Conservation (phyloP, 805 yeast species). For the Teunomyces gatunensis region DNA sequence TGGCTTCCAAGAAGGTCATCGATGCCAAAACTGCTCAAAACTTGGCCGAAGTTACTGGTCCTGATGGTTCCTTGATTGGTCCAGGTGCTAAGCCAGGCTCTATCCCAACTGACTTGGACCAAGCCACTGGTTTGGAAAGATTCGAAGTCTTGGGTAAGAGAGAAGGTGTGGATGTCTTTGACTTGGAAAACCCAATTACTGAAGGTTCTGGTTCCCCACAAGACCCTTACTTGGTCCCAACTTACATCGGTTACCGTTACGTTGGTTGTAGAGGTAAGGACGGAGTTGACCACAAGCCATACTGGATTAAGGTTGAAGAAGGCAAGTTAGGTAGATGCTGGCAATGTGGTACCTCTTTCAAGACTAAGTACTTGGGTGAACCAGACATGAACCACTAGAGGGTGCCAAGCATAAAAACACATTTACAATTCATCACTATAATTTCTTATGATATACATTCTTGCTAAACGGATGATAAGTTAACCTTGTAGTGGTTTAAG, state of each 20-base stretch:
- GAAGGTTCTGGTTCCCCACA: conserved; percentile 88
- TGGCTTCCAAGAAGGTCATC: conserved; percentile 30
- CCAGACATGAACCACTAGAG: conserved; percentile 60
- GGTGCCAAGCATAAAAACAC: conserved; percentile 2
- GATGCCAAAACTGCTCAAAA: conserved; percentile 58
- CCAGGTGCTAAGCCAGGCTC: conserved; percentile 84
- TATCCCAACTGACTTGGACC: conserved; percentile 91
- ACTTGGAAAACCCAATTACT: conserved; percentile 80
- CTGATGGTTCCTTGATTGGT: conserved; percentile 73
- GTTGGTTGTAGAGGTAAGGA: conserved; percentile 93
- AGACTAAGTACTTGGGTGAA: conserved; percentile 83
- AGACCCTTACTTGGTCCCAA: conserved; percentile 86
- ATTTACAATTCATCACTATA: conserved; percentile 3
- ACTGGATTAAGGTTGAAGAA: conserved; percentile 89
- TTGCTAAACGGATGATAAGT: background rate
- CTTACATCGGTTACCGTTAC: conserved; percentile 89
- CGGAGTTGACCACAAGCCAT: conserved; percentile 85
- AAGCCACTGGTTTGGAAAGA: conserved; percentile 98
- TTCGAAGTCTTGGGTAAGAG: conserved; percentile 88
- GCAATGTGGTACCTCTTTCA: conserved; percentile 97
- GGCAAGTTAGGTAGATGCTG: conserved; percentile 91
- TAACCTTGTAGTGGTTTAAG: background rate
- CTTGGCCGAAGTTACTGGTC: conserved; percentile 77
- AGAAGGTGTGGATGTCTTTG: conserved; percentile 94
- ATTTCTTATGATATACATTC: conserved; percentile 3